Percentiles rank a stretch among this genome's conserved stretches.
These are phyloP conservation scores for Saitoella complicata DNA, from an alignment of 805 yeast species.

Conservation along the genomic window DNA sequence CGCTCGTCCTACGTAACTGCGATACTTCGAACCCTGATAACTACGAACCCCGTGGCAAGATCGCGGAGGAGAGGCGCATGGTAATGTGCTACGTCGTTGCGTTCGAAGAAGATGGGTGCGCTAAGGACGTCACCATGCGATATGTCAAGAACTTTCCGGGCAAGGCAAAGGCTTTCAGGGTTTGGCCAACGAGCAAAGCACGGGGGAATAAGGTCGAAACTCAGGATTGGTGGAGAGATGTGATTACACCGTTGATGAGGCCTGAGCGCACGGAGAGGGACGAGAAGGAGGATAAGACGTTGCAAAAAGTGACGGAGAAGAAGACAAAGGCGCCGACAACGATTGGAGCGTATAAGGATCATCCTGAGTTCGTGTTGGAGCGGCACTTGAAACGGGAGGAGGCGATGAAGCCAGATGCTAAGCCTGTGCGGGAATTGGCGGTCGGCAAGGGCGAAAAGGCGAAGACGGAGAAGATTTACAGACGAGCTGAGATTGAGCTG, in stretches of 20 bases:
- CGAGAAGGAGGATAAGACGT: slow-evolving; percentile 42
- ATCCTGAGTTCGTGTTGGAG: slow-evolving; percentile 73
- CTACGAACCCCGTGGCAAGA: slow-evolving; percentile 50
- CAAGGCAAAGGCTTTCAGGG: neutral
- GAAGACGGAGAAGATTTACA: slow-evolving; percentile 33
- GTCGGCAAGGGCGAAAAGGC: slow-evolving; percentile 28
- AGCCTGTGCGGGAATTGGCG: slow-evolving; percentile 24
- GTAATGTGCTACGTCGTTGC: slow-evolving; percentile 63
- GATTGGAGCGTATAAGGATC: slow-evolving; percentile 66
- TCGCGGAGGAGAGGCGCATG: slow-evolving; percentile 1
- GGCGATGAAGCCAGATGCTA: slow-evolving; percentile 44
- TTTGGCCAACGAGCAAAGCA: no score
- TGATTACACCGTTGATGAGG: neutral
- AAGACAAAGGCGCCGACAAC: slow-evolving; percentile 61
- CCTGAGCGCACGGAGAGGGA: slow-evolving; percentile 19
- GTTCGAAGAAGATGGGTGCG: slow-evolving; percentile 45
- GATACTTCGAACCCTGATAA: slow-evolving; percentile 44
- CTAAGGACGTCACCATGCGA: slow-evolving; percentile 71
- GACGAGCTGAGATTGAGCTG: slow-evolving; percentile 43
- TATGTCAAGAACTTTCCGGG: slow-evolving; percentile 35
- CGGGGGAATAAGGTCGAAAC: no score
- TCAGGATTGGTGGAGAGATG: no score
- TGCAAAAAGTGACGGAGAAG: slow-evolving; percentile 15
- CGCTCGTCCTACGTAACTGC: slow-evolving; percentile 44
- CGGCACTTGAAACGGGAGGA: slow-evolving; percentile 59